Evolutionary conservation across 257 asterid genomes (phyloP), one percentile per base, ranked within the genome.

Genomic region (Catharanthus roseus): DNA sequence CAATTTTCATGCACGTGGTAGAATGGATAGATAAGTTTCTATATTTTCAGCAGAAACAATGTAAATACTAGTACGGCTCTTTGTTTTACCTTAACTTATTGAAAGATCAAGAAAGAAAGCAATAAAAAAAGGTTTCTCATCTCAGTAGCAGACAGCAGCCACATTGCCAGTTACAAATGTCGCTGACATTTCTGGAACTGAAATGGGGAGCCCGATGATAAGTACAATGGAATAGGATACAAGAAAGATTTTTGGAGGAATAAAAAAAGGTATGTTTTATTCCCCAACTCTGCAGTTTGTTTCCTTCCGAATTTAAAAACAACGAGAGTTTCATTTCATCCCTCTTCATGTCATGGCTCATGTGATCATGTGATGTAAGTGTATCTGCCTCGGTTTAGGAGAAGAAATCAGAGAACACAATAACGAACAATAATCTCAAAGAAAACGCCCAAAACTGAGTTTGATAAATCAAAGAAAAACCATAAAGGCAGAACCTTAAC

Each of bases 381-480:
- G 42, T 18, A 58, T 5, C 65, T 58, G 39, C 34, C 24, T 13
- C 4, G 26, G 53, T 24, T 34, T 1, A 53, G 18, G 36, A 56
- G 21, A 45, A 44, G 58, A 58, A 26, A 29, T 38, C 18, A 10
- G 10, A 18, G 26, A 38, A 23, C 28, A 10, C 56, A 51, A 13
- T 8, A 29, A 55, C 19, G 18, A 41, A 28, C 31, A 13, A 33
- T 2, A 19, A 45, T 51, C 65, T 21, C 6, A 18, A 1, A 44
- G 53, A 44, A 45, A 11, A 28, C 23, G 38, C 51, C 5, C 19
- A 29, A 72, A 19, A 61, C 42, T n/a, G 47, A 11, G 16, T 33
- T 7, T n/a, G 75, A 60, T 15, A 49, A 61, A 69, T 72, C 69
- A 71, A 47, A 72, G 9, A 7, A 9, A 13, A 34, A 45, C 3